A percentile compares a stretch with the other conserved stretches of the same genome.
phyloP scores from a whole-genome alignment of 768 basidiomycete genomes.

The Inosperma sp. region DNA sequence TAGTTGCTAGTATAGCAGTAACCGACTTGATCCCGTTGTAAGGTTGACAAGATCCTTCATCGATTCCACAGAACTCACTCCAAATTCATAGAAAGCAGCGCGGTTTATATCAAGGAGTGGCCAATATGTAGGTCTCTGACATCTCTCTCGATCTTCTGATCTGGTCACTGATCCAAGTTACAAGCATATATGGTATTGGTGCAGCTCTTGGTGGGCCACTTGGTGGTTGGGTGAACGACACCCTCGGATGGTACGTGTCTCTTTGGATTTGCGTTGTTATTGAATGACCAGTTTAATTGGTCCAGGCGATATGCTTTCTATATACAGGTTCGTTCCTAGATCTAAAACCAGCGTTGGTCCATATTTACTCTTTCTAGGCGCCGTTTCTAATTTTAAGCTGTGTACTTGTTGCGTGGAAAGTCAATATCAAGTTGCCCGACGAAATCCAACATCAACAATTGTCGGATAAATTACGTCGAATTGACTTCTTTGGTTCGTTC shows the following conservation, averaged over 20 bases:
- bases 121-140: conserved; percentile 64
- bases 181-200: conserved; percentile 79
- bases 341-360: conserved; percentile 11
- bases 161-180: neutral
- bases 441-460: conserved; percentile 56
- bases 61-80: conserved; percentile 9
- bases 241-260: conserved; percentile 80
- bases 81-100: conserved; percentile 61
- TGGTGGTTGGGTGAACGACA: conserved; percentile 83
- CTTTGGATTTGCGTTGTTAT: conserved; percentile 10
- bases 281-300: conserved; percentile 17
- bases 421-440: conserved; percentile 71
- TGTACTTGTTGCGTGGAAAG: conserved; percentile 66
- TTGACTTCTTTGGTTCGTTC: conserved; percentile 81
- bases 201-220: conserved; percentile 75
- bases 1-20: conserved; percentile 79
- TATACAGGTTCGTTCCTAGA: conserved; percentile 55
- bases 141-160: neutral
- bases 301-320: conserved; percentile 81
- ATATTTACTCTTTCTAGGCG: conserved; percentile 41
- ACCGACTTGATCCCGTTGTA: conserved; percentile 88
- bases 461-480: conserved; percentile 64
- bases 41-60: conserved; percentile 28
- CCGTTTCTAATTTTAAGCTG: conserved; percentile 74
- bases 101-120: conserved; percentile 88